Base-by-base conservation (phyloP, 2,329 filamentous ascomycete species). In the Metarhizium anisopliae region DNA sequence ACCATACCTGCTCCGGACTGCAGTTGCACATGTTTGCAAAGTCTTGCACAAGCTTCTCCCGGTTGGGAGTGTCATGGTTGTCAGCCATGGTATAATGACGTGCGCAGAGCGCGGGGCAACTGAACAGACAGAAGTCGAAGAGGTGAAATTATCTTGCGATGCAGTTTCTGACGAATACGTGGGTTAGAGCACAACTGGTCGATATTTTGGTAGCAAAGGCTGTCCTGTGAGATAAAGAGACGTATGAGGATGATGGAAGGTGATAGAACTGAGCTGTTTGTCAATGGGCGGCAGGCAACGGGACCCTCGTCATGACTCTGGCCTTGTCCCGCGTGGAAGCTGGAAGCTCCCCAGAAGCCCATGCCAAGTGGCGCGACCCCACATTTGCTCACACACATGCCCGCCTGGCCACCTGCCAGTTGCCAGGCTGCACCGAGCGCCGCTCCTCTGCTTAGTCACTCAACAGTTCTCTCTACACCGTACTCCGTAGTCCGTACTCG, bases 281-380 rank as follows among this genome's bases (percentile, higher is more conserved):
- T 49, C 20, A 30, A 29, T 30, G 13, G 45, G 10, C 45, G 45
- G 36, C 47, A 57, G 59, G 61, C 61, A 58, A 53, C 55, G 52
- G 51, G 49, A 30, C 51, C 50, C 58, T 60, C 59, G 58, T 58
- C 57, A 59, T 59, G 49, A 58, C 42, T 53, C 32, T 8, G 32
- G 10, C 32, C 32, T 35, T 35, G 32, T 35, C 32, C 32, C 47
- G 13, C n/a, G 10, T 30, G 14, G 11, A 14, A 7, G n/a, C n/a
- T 7, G 20, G n/a, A 20, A 47, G 43, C 43, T 47, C 45, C 25
- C 25, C 45, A 30, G 45, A n/a, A 30, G 8, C 25, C 20, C 20
- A 8, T 8, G 3, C 20, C 45, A 47, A 47, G 43, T 35, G 32
- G 32, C 32, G 32, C 6, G 43, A 47, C 43, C 43, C 43, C 43